phyloP scores from a whole-genome alignment of 1,284 basidiomycete species.

The Cryptococcus sp. region DNA sequence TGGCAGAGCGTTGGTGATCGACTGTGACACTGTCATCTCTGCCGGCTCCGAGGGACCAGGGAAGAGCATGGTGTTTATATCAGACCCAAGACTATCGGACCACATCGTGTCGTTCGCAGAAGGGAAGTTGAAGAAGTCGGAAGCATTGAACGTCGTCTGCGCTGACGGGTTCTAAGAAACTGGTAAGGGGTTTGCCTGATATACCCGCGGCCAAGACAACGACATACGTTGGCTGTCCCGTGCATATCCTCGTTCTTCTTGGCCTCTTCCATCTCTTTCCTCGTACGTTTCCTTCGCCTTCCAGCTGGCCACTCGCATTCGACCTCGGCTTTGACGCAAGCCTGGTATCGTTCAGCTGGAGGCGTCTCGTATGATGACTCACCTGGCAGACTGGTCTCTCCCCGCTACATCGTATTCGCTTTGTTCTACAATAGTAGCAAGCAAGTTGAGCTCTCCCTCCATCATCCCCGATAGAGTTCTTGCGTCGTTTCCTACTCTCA shows the following conservation, averaged over 20 bases:
- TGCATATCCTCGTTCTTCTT: conserved; percentile 31
- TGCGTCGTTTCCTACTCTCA: no score
- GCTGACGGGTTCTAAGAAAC: no score
- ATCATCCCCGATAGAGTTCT: no score
- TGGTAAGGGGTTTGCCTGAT: no score
- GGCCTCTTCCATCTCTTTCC: conserved; percentile 56
- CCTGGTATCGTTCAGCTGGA: conserved; percentile 30
- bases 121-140: no score
- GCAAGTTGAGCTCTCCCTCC: conserved; percentile 34
- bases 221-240: no score
- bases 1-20: conserved; percentile 1
- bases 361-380: no score
- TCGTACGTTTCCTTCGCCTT: conserved; percentile 52
- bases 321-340: conserved; percentile 47
- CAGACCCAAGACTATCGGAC: no score
- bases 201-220: no score
- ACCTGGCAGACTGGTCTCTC: conserved; percentile 32
- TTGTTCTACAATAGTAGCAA: conserved; percentile 50
- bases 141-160: no score
- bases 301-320: conserved; percentile 53
- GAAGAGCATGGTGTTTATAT: background rate
- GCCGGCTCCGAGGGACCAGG: background rate
- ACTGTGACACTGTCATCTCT: background rate
- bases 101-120: no score
- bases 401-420: conserved; percentile 53